A percentile compares a stretch with the other conserved stretches of the same genome.
Conservation (phyloP, 441 rosid genomes). For the Adansonia rubrostipa region DNA sequence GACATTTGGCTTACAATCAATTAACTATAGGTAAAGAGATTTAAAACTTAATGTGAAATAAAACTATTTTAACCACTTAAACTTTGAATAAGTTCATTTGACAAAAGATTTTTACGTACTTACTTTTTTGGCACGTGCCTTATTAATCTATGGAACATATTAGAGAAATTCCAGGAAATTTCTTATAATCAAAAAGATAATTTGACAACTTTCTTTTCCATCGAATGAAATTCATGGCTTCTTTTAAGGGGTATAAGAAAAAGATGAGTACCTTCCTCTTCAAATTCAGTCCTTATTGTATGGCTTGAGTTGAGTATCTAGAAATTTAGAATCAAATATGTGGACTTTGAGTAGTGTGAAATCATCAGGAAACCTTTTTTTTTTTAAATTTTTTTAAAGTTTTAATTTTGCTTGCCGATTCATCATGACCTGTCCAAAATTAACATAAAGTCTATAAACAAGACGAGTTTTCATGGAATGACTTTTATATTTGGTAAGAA, state of each 20-base stretch:
- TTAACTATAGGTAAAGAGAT: too few species aligned
- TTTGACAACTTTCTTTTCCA: not conserved
- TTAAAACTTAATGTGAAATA: too few species aligned
- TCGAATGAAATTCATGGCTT: not conserved
- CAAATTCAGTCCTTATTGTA: not conserved
- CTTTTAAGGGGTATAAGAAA: not conserved
- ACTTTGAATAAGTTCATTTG: not conserved
- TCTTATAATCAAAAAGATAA: not conserved
- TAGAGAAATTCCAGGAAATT: not conserved
- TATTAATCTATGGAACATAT: not conserved
- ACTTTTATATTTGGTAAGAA: too few species aligned
- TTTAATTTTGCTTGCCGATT: too few species aligned
- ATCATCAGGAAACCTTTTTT: not conserved
- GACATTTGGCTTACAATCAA: too few species aligned
- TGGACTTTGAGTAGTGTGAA: not conserved
- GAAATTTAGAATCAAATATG: not conserved
- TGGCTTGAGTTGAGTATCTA: not conserved
- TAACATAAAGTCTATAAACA: too few species aligned
- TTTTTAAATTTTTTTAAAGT: not conserved
- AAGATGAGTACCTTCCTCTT: too few species aligned
- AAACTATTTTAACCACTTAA: too few species aligned
- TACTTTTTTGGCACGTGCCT: not conserved
- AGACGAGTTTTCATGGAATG: too few species aligned
- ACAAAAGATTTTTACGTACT: not conserved
- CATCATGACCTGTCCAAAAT: too few species aligned